Base-by-base conservation (phyloP, 306 rosid genomes). In the Carpinus viminea region DNA sequence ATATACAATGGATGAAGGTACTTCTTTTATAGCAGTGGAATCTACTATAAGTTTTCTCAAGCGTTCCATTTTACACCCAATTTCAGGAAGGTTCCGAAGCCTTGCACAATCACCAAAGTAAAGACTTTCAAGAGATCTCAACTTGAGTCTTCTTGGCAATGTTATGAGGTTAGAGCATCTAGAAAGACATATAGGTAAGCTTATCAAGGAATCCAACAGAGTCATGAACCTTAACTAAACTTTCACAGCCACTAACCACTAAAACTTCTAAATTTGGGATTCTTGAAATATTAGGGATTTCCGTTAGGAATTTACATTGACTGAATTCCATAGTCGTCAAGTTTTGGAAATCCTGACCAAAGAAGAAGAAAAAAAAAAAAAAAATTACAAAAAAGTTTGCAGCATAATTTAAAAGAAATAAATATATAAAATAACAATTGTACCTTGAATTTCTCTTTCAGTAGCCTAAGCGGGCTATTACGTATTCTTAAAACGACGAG, bases 191-290 rank as follows among this genome's bases (percentile, higher is more conserved):
- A 74, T 55, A 74, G 70, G 54, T 62, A 74, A 75, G 84, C 3
- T 70, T 12, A 70, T 43, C 47, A 34, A 75, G 80, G 51, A 46
- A 43, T 4, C 84, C 84, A 70, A 81, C 45, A 3, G 78, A 70
- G 24, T 61, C 12, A 71, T 81, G 69, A 60, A 81, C 43, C 24
- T 70, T 21, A 34, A 36, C 46, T 51, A 81, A 12, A 62, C 53
- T 75, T 9, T 36, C 16, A 36, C 84, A 81, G 26, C 26, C 26
- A 24, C 1, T 1, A 24, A 24, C 26, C 1, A 0, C 26, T 56
- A 2, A 75, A 51, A 73, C 81, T 5, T 61, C 60, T 68, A 84
- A 68, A 77, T 80, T 84, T 21, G 87, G 57, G 21, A 17, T 53
- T 18, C 57, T 4, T 16, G 57, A 15, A 15, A 53, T 15, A 16